Evolutionary conservation across 345 rosid genomes (phyloP).

Genomic region (Erucastrum elatum): DNA sequence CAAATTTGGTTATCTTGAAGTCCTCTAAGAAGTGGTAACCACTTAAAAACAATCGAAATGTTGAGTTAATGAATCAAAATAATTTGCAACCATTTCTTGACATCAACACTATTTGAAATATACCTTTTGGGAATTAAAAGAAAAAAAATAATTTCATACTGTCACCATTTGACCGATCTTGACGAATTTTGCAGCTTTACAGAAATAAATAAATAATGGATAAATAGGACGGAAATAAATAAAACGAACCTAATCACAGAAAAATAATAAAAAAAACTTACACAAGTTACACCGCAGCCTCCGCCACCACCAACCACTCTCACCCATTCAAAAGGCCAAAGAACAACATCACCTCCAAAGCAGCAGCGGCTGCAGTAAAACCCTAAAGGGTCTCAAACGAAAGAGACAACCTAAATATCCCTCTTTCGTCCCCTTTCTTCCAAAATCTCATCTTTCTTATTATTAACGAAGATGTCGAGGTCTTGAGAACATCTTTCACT

Average conservation of each 20-base stretch:
- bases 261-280: conserved; percentile 11
- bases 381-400: conserved; percentile 20
- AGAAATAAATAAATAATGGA: not conserved
- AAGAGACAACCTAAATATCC: conserved; percentile 19
- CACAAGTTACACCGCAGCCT: conserved; percentile 25
- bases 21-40: too few relatives aligned
- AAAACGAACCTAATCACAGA: not conserved
- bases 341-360: not conserved
- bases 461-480: not conserved
- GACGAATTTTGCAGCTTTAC: not conserved
- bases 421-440: not conserved
- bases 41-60: too few relatives aligned
- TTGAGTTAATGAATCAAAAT: too few relatives aligned
- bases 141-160: not conserved
- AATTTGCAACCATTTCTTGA: too few relatives aligned
- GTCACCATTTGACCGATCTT: conserved; percentile 10
- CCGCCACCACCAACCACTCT: conserved; percentile 32
- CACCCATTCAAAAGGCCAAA: conserved; percentile 20
- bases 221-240: not conserved
- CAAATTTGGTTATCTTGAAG: too few relatives aligned
- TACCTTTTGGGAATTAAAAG: too few relatives aligned
- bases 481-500: not conserved
- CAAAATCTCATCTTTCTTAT: not conserved
- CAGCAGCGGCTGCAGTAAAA: conserved; percentile 4
- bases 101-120: too few relatives aligned